Evolutionary conservation across 345 rosid species (phyloP).

Genomic region (Moringa oleifera): DNA sequence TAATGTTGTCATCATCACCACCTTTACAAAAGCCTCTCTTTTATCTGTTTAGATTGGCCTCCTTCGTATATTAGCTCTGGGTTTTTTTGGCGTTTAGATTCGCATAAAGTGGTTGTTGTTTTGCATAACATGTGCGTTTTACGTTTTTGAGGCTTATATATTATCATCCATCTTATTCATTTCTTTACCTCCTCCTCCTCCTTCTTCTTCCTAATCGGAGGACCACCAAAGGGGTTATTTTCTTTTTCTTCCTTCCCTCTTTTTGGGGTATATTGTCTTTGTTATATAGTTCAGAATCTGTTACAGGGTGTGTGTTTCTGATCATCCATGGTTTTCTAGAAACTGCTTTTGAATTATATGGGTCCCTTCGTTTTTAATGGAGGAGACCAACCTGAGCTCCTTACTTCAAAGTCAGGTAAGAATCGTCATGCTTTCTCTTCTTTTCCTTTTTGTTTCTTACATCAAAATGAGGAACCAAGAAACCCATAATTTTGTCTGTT

Average conservation of each 20-base stretch:
- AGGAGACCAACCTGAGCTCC: slow-evolving; percentile 19
- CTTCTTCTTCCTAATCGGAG: slow-evolving; percentile 5
- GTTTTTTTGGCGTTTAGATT: slow-evolving; percentile 14
- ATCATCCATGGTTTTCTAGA: neutral
- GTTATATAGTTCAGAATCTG: neutral
- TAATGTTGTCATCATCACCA: slow-evolving; percentile 16
- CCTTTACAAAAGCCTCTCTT: slow-evolving; percentile 22
- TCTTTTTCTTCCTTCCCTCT: too few species aligned
- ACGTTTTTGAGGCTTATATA: slow-evolving; percentile 1
- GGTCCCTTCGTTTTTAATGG: slow-evolving; percentile 23
- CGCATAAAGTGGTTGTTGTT: slow-evolving; percentile 10
- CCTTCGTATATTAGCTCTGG: neutral
- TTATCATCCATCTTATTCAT: neutral
- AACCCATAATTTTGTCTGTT: neutral
- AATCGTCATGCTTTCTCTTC: neutral
- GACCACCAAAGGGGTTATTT: neutral
- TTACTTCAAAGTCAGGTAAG: slow-evolving; percentile 33
- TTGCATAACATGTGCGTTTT: slow-evolving; percentile 22
- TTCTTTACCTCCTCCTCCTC: too few species aligned
- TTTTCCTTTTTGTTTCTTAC: slow-evolving; percentile 7
- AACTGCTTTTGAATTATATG: slow-evolving; percentile 10
- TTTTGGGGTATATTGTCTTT: too few species aligned
- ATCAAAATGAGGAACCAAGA: neutral
- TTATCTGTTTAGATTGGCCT: slow-evolving; percentile 13
- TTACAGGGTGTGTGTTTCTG: neutral